Conservation (phyloP, 2,329 filamentous ascomycete genomes). For the Chaetoscypha palmicola region DNA sequence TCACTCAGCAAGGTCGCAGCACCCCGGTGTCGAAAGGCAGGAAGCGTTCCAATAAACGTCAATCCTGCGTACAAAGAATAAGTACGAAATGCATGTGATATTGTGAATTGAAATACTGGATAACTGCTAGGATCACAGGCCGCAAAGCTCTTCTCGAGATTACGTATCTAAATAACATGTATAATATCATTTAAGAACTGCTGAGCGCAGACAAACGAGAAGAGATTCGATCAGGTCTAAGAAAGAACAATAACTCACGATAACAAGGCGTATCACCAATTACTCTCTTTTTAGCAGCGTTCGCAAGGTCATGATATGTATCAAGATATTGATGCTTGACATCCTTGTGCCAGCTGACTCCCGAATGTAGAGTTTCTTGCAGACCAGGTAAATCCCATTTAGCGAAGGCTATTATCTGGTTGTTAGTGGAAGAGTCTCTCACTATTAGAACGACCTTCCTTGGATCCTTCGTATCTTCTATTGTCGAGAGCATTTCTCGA, state of each 20-base stretch:
- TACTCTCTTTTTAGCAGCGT: conserved; percentile 18
- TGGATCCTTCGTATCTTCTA: conserved; percentile 10
- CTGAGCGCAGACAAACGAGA: not conserved
- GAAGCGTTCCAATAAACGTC: conserved; percentile 23
- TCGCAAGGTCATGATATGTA: conserved; percentile 17
- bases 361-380: not conserved
- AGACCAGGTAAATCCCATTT: conserved; percentile 25
- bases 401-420: conserved; percentile 24
- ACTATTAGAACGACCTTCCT: conserved; percentile 21
- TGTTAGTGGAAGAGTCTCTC: conserved; percentile 16
- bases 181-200: not conserved
- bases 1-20: conserved; percentile 22
- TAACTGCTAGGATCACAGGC: not conserved
- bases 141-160: not conserved
- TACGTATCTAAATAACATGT: too few relatives aligned
- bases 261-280: conserved; percentile 21
- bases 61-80: conserved; percentile 18
- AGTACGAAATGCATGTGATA: not conserved
- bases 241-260: conserved; percentile 18
- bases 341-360: conserved; percentile 18
- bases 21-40: conserved; percentile 19
- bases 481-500: conserved; percentile 13
- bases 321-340: conserved; percentile 16
- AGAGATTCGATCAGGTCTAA: not conserved
- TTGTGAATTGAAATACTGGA: not conserved